phyloP scores from a whole-genome alignment of 2,329 filamentous ascomycete genomes.

The Ustilaginoidea virens region DNA sequence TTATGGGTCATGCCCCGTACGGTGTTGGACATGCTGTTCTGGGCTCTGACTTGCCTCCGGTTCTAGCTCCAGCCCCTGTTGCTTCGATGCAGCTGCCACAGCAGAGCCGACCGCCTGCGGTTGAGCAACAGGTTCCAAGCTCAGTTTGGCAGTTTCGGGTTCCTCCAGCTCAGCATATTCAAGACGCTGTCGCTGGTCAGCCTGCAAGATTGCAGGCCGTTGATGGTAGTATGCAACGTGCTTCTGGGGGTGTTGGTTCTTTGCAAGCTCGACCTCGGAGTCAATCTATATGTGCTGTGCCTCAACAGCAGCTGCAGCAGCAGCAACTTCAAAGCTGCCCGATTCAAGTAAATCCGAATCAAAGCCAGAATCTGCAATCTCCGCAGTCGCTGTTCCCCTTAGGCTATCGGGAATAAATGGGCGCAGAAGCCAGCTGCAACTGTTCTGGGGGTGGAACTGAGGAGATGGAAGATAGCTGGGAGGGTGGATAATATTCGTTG shows the following conservation, averaged over 20 bases:
- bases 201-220: background rate
- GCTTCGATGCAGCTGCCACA: background rate
- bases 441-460: conserved; percentile 16
- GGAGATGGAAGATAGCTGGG: conserved; percentile 8
- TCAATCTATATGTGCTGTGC: no score
- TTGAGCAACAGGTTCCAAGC: background rate
- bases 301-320: no score
- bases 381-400: no score
- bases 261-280: no score
- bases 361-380: no score
- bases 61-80: background rate
- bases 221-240: background rate
- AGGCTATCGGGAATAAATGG: no score
- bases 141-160: background rate
- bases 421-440: conserved; percentile 10
- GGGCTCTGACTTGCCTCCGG: no score
- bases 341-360: no score
- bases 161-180: background rate
- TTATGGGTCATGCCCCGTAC: conserved; percentile 2
- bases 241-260: background rate
- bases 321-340: conserved; percentile 2
- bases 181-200: background rate
- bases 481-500: background rate
- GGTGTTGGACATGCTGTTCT: no score
- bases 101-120: background rate